Conservation (phyloP, 2,329 filamentous ascomycete species). For the Fusarium paranaense region DNA sequence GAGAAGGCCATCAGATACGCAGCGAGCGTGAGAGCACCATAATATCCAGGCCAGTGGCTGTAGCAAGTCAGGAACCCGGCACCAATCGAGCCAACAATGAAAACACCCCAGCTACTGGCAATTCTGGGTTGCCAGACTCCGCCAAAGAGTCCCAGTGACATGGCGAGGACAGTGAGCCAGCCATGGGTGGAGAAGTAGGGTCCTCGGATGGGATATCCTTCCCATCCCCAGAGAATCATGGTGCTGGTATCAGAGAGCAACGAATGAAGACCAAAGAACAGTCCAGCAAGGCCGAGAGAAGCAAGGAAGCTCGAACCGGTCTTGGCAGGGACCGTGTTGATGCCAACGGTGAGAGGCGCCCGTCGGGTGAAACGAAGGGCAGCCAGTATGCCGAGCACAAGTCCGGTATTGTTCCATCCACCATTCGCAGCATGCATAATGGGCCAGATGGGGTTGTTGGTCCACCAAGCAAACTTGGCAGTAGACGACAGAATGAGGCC, state of each 20-base stretch:
- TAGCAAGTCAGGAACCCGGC: slow-evolving; percentile 82
- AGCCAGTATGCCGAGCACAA: slow-evolving; percentile 80
- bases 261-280: slow-evolving; percentile 92
- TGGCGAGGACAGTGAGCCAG: slow-evolving; percentile 84
- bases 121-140: slow-evolving; percentile 80
- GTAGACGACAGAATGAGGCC: slow-evolving; percentile 88
- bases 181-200: slow-evolving; percentile 92
- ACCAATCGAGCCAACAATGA: slow-evolving; percentile 80
- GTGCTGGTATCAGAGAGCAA: slow-evolving; percentile 96
- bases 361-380: slow-evolving; percentile 80
- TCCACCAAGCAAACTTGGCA: slow-evolving; percentile 91
- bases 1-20: slow-evolving; percentile 86
- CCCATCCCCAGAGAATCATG: slow-evolving; percentile 99
- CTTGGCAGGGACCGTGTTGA: slow-evolving; percentile 51
- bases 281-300: slow-evolving; percentile 81
- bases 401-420: slow-evolving; percentile 88
- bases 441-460: slow-evolving; percentile 97
- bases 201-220: slow-evolving; percentile 90
- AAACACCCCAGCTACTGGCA: slow-evolving; percentile 82
- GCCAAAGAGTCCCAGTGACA: slow-evolving; percentile 82
- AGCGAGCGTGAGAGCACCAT: slow-evolving; percentile 80
- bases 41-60: slow-evolving; percentile 89
- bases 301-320: slow-evolving; percentile 77
- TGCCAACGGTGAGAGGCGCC: slow-evolving; percentile 60
- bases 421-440: slow-evolving; percentile 91